Evolutionary conservation across 1,284 basidiomycete genomes (phyloP).

Genomic region (Cutaneotrichosporon cyanovorans): DNA sequence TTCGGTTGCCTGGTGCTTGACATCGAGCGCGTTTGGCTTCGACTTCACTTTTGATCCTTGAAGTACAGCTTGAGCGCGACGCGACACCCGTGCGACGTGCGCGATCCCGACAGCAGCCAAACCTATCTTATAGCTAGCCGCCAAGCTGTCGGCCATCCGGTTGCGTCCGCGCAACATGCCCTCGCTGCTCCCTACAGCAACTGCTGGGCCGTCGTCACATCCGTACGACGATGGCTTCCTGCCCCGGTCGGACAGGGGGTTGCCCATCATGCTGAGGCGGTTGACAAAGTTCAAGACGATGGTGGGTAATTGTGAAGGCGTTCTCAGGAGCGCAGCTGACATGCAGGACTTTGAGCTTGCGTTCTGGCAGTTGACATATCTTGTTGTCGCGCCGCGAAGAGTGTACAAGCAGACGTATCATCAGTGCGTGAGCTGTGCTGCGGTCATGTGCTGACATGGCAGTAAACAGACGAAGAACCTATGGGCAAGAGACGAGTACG

Average conservation of each 20-base stretch:
- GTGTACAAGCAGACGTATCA: slow-evolving; percentile 56
- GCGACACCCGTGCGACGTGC: too few species aligned
- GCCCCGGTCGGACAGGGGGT: slow-evolving; percentile 8
- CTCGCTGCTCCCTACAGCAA: slow-evolving; percentile 12
- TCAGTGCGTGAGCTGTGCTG: slow-evolving; percentile 24
- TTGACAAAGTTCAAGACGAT: slow-evolving; percentile 75
- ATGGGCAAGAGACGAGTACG: slow-evolving; percentile 80
- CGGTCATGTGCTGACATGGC: neutral
- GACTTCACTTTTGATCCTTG: too few species aligned
- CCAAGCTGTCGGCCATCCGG: slow-evolving; percentile 23
- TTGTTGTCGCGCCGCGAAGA: slow-evolving; percentile 79
- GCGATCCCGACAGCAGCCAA: too few species aligned
- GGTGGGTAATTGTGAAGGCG: slow-evolving; percentile 51
- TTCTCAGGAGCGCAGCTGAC: neutral
- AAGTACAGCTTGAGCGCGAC: too few species aligned
- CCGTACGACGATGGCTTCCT: slow-evolving; percentile 4
- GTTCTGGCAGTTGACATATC: slow-evolving; percentile 84
- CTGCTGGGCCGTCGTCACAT: slow-evolving; percentile 1
- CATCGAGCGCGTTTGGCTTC: too few species aligned
- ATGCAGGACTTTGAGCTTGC: slow-evolving; percentile 86
- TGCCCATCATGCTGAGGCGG: slow-evolving; percentile 69
- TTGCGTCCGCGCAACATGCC: slow-evolving; percentile 20
- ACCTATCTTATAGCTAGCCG: neutral
- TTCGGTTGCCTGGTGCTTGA: too few species aligned
- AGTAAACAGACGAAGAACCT: slow-evolving; percentile 89